phyloP scores from a whole-genome alignment of 1,284 basidiomycete genomes.

The Moesziomyces sp. region DNA sequence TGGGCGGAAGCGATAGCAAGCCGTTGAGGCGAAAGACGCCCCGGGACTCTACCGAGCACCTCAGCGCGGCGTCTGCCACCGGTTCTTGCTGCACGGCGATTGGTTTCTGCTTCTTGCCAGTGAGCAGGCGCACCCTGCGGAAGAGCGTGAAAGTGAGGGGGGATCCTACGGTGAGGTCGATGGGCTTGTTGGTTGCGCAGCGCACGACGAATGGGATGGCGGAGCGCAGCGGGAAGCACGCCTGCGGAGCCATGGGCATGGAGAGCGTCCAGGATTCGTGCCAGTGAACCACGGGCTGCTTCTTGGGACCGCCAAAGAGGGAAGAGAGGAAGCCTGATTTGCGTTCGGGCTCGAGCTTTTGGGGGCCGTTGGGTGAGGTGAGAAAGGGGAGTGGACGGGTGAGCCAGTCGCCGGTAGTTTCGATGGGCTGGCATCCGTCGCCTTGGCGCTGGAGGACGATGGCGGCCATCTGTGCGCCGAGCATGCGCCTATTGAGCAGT shows the following conservation, averaged over 20 bases:
- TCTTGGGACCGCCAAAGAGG: conserved; percentile 20
- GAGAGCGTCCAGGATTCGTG: conserved; percentile 47
- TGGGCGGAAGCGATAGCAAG: conserved; percentile 38
- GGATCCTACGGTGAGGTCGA: conserved; percentile 17
- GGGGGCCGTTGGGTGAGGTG: conserved; percentile 19
- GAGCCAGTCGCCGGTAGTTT: conserved; percentile 25
- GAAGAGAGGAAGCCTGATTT: conserved; percentile 22
- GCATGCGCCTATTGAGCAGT: conserved; percentile 32
- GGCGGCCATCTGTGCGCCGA: conserved; percentile 38
- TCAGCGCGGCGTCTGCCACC: conserved; percentile 24
- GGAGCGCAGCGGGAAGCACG: conserved; percentile 46
- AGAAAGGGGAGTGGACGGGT: conserved; percentile 19
- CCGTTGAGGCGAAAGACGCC: conserved; percentile 35
- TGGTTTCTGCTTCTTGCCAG: conserved; percentile 21
- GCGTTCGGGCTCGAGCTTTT: conserved; percentile 19
- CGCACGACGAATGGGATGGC: conserved; percentile 50
- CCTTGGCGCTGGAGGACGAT: conserved; percentile 26
- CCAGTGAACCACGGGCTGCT: conserved; percentile 14
- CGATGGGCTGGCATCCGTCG: conserved; percentile 24
- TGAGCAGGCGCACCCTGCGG: conserved; percentile 19
- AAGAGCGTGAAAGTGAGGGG: conserved; percentile 28
- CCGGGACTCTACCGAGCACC: conserved; percentile 12
- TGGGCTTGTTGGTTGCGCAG: conserved; percentile 29
- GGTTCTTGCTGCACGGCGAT: conserved; percentile 35
- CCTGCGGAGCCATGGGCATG: conserved; percentile 32